These are phyloP conservation scores for Tillandsia fasciculata DNA, from an alignment of 176 grass and related monocot species.

Conservation along the genomic window DNA sequence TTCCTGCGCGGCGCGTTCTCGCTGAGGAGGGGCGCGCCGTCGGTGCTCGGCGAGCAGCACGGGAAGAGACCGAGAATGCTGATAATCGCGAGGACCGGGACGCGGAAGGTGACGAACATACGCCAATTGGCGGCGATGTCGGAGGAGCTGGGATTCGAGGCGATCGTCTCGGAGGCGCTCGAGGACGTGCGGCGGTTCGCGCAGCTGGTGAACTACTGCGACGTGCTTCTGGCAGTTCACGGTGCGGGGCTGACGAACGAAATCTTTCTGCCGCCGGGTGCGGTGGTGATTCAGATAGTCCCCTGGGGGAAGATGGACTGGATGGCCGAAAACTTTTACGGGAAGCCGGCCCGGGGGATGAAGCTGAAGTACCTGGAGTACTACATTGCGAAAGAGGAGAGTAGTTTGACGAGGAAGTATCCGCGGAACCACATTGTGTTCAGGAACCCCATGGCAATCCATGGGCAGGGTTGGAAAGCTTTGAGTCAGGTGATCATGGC, in stretches of 20 bases:
- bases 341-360: constrained; percentile 45
- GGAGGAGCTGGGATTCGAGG: constrained; percentile 46
- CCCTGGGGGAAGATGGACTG: constrained; percentile 68
- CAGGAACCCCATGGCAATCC: constrained; percentile 48
- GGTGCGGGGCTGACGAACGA: constrained; percentile 51
- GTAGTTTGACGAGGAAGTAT: constrained; percentile 35
- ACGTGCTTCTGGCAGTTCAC: constrained; percentile 48
- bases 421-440: constrained; percentile 47
- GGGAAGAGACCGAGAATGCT: constrained; percentile 38
- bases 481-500: constrained; percentile 37
- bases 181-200: constrained; percentile 43
- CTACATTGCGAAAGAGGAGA: constrained; percentile 33
- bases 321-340: constrained; percentile 64
- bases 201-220: constrained; percentile 41
- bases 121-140: constrained; percentile 20
- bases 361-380: constrained; percentile 49
- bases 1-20: constrained; percentile 43
- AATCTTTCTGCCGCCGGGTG: constrained; percentile 32
- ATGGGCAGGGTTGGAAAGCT: constrained; percentile 41
- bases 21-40: constrained; percentile 24
- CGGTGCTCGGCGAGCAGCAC: constrained; percentile 30
- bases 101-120: constrained; percentile 42
- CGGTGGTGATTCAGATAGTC: constrained; percentile 43
- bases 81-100: constrained; percentile 39
- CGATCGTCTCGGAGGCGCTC: constrained; percentile 35